Conservation (phyloP, 345 rosid genomes). For the Populus deltoides region DNA sequence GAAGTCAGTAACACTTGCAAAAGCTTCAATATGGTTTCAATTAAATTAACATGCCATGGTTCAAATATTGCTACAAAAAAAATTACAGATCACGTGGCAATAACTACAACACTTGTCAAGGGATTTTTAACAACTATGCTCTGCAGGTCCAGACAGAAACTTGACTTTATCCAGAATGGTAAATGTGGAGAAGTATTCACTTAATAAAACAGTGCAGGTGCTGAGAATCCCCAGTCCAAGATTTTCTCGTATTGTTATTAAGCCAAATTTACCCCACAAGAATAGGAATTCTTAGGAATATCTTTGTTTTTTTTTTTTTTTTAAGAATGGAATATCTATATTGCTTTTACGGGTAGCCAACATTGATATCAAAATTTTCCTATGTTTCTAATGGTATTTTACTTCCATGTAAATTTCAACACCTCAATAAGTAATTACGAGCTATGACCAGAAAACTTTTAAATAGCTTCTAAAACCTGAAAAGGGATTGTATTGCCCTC, state of each 20-base stretch:
- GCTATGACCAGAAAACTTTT: too few relatives aligned
- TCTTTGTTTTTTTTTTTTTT: not conserved
- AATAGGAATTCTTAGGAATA: not conserved
- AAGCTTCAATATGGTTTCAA: not conserved
- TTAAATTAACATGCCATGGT: too few relatives aligned
- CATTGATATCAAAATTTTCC: too few relatives aligned
- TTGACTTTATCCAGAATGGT: not conserved
- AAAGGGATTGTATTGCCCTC: too few relatives aligned
- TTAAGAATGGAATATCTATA: too few relatives aligned
- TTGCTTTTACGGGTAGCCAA: not conserved
- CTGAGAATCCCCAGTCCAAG: not conserved
- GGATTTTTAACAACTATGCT: not conserved
- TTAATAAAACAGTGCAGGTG: too few relatives aligned
- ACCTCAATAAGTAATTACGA: too few relatives aligned
- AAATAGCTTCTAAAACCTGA: too few relatives aligned
- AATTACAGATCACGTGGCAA: too few relatives aligned
- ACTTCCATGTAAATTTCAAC: too few relatives aligned
- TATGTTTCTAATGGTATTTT: too few relatives aligned
- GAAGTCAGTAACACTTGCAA: not conserved
- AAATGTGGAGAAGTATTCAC: not conserved
- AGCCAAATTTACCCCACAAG: not conserved
- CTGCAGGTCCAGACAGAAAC: not conserved
- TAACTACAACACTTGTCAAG: not conserved
- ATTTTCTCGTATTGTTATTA: not conserved
- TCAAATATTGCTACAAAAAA: too few relatives aligned